These are phyloP conservation scores for Fusarium sp. DNA, from an alignment of 2,329 filamentous ascomycete species.

Conservation along the genomic window DNA sequence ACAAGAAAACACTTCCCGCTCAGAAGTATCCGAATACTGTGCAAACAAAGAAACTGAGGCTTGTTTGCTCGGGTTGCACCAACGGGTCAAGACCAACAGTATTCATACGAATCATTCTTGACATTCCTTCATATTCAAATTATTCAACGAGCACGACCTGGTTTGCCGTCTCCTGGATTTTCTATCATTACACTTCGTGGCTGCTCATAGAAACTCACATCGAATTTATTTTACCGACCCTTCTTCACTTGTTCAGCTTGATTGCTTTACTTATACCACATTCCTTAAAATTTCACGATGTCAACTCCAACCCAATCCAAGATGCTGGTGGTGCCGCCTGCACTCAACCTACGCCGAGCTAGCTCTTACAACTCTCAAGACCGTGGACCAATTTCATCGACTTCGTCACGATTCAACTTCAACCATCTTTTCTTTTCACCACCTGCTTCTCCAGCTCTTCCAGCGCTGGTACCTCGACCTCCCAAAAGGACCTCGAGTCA, in stretches of 20 bases:
- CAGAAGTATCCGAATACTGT: constrained; percentile 12
- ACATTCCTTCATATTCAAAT: constrained; percentile 29
- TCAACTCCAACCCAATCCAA: constrained; percentile 62
- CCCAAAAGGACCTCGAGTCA: constrained; percentile 70
- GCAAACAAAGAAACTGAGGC: constrained; percentile 14
- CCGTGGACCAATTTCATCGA: constrained; percentile 69
- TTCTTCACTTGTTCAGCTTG: constrained; percentile 41
- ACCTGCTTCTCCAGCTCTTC: constrained; percentile 80
- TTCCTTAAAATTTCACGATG: constrained; percentile 53
- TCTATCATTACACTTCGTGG: constrained; percentile 7
- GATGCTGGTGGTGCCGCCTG: constrained; percentile 68
- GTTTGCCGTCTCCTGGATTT: constrained; percentile 22
- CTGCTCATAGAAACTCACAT: constrained; percentile 41
- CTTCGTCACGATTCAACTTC: constrained; percentile 75
- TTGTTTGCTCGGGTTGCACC: constrained; percentile 34
- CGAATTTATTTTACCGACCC: constrained; percentile 29
- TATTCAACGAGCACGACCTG: constrained; percentile 15
- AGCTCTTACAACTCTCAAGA: constrained; percentile 71
- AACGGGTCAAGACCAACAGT: constrained; percentile 23
- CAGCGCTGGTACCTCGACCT: constrained; percentile 75
- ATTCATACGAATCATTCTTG: constrained; percentile 26
- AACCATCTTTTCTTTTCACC: constrained; percentile 77
- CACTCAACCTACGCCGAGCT: constrained; percentile 71
- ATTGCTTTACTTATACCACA: constrained; percentile 3
- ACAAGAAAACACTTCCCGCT: constrained; percentile 15